phyloP scores from a whole-genome alignment of 768 basidiomycete genomes.

The Mycena floridula region DNA sequence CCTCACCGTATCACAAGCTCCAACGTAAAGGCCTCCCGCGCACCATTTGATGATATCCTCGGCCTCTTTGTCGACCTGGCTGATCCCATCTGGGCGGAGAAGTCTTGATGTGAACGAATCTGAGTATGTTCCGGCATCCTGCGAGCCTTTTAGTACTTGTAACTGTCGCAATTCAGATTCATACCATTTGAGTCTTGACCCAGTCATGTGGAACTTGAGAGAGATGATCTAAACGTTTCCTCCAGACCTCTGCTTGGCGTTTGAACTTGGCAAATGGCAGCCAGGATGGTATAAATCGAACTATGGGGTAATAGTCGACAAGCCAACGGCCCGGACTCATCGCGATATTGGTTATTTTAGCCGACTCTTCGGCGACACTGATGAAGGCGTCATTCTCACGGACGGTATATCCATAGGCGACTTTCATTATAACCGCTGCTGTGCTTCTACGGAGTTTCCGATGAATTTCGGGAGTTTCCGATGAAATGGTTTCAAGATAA shows the following conservation, averaged over 20 bases:
- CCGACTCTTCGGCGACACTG: constrained; percentile 29
- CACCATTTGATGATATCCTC: constrained; percentile 45
- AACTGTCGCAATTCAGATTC: too few species aligned
- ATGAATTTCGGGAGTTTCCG: not conserved
- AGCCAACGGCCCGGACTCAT: constrained; percentile 36
- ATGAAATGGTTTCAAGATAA: not conserved
- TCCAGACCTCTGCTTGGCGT: constrained; percentile 37
- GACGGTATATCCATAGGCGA: constrained; percentile 36
- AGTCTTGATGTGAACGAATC: constrained; percentile 41
- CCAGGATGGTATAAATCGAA: constrained; percentile 44
- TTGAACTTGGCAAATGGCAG: constrained; percentile 46
- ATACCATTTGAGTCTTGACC: constrained; percentile 40
- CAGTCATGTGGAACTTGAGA: constrained; percentile 35
- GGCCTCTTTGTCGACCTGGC: constrained; percentile 20
- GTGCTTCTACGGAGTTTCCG: constrained; percentile 24
- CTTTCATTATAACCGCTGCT: constrained; percentile 34
- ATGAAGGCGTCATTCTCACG: constrained; percentile 31
- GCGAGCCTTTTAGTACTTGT: not conserved
- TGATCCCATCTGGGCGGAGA: constrained; percentile 19
- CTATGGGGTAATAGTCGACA: constrained; percentile 39
- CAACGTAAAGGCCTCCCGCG: constrained; percentile 44
- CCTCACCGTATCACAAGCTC: constrained; percentile 37
- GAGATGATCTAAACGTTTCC: constrained; percentile 24
- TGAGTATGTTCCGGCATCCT: constrained; percentile 24
- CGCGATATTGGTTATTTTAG: constrained; percentile 34